Evolutionary conservation across 352 stramenopile species (phyloP), one percentile per base, ranked within the genome.

Genomic region (Pythium scleroteichum): DNA sequence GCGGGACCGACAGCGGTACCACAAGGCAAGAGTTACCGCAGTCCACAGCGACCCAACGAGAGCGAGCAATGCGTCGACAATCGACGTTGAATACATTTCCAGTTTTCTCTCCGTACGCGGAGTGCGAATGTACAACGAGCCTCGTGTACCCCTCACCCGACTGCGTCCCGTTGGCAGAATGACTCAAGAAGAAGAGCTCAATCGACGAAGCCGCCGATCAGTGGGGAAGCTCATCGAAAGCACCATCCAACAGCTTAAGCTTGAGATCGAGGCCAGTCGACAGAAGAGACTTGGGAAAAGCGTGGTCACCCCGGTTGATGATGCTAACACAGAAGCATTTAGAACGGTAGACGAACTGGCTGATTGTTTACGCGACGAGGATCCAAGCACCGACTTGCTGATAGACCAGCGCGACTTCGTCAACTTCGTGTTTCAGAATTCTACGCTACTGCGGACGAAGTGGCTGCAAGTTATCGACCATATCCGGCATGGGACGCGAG

Each of bases 391-490:
- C 17, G 75, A 90, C 50, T 52, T 90, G 22, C 55, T 90, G 3
- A 53, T 61, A 1, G 74, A 88, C 26, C 64, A 82, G 5, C 42
- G 63, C 8, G 56, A 73, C 16, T 88, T 88, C 29, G 80, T 88
- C 7, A 59, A 90, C 44, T 90, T 90, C 42, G 74, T 79, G 17
- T 88, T 88, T 29, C 59, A 61, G 10, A 90, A 90, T 41, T 75
- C 76, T 1, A 64, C 59, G 0, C 5, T 88, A 35, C 55, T 90
- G 14, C 64, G 62, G 4, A 51, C 66, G 0, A 77, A 78, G 12
- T 90, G 80, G 80, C 64, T 85, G 0, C 60, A 85, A 58, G 76
- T 82, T 2, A 57, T 90, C 16, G 78, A 76, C 20, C 52, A 69
- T 6, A 53, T 89, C 22, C 73, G 76, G 1, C 71, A 77, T 20